phyloP scores from a whole-genome alignment of 2,329 filamentous ascomycete genomes.

The Neofusicoccum umdonicola region DNA sequence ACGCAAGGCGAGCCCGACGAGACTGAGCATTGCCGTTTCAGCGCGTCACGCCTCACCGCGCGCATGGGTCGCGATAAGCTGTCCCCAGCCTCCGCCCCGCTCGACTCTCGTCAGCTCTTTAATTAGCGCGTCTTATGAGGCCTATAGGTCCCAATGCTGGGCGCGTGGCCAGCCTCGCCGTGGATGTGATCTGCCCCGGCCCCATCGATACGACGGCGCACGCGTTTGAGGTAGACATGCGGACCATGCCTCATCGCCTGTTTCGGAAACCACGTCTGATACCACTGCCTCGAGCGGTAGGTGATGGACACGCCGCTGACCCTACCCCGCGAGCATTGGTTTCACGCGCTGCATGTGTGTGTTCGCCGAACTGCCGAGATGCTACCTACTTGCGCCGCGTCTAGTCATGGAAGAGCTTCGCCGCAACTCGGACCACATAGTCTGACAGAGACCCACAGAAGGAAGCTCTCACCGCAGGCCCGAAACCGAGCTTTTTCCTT shows the following conservation, averaged over 20 bases:
- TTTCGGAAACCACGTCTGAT: neutral
- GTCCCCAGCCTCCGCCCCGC: constrained; percentile 5
- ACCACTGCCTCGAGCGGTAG: neutral
- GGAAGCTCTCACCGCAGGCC: neutral
- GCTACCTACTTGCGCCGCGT: neutral
- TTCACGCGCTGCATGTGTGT: neutral
- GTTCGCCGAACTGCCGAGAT: neutral
- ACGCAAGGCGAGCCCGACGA: neutral
- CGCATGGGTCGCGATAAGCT: neutral
- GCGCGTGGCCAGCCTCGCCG: neutral
- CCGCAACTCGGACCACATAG: neutral
- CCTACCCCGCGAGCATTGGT: neutral
- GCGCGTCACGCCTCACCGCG: neutral
- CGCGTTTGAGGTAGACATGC: neutral
- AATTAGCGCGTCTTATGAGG: neutral
- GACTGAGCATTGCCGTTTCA: neutral
- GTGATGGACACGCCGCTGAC: neutral
- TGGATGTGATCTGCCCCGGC: neutral
- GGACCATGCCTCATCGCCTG: neutral
- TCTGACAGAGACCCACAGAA: neutral
- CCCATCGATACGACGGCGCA: neutral
- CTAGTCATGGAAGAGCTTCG: constrained; percentile 2
- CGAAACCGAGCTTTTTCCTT: neutral
- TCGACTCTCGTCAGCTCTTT: neutral
- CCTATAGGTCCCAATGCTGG: neutral